Evolutionary conservation across 2,329 filamentous ascomycete species (phyloP), one percentile per base, ranked within the genome.

Genomic region (Dichotomopilus funicola): DNA sequence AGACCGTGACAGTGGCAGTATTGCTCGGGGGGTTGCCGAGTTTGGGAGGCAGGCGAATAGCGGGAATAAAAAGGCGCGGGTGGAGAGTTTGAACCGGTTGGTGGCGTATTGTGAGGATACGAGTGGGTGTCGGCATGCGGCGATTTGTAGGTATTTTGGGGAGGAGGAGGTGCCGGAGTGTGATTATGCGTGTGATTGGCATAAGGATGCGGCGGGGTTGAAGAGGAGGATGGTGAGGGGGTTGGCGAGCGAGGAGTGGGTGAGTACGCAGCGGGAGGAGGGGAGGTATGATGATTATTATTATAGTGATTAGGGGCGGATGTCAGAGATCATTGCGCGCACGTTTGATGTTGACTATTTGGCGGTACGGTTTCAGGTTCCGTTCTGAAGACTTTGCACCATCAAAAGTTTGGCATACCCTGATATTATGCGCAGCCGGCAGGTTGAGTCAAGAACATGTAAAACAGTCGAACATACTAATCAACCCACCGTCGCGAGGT

Each of bases 81-180:
- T 82, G 12, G 75, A 80, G 63, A 89, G 86, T 60, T 76, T 90
- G 31, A 76, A 82, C 56, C 79, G 83, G 34, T 75, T 97, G 12
- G 81, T 91, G 2, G 73, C 81, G 8, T 96, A 95, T 67, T 96
- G 91, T 68, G 92, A 97, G 70, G 81, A 82, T 54, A 87, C 83
- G 0, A 76, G 74, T 9, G 73, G 74, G 9, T 97, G 92, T 66
- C 80, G 91, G 48, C 92, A 97, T 66, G 78, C 80, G 48, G 70
- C 85, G 31, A 89, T 95, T 54, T 85, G 82, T 61, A 78, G 78
- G 49, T 92, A 94, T 66, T 95, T 94, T 72, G 88, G 87, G 2
- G 88, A 92, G 67, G 69, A 68, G 12, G 66, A 72, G 44, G 68
- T 72, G 10, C 80, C 82, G 1, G 73, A 74, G 19, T 91, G 88